A percentile compares a stretch with the other conserved stretches of the same genome.
Evolutionary conservation across 1,139 yeast species (phyloP).

Genomic region (Candida glucosophila): DNA sequence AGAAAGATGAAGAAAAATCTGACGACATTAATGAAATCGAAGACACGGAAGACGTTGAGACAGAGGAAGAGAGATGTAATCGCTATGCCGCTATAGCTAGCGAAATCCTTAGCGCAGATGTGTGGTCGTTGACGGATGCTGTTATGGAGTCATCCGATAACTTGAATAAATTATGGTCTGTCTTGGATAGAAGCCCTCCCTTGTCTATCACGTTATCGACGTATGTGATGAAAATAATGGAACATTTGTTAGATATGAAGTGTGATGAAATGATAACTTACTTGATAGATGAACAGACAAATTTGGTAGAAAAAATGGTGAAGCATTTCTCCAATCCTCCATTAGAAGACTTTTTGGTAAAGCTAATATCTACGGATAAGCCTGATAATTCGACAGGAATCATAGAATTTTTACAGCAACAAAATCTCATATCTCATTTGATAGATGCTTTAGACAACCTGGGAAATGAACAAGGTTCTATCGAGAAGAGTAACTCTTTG

Average conservation of each 20-base stretch:
- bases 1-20: conserved; percentile 9
- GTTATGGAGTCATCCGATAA: conserved; percentile 69
- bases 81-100: conserved; percentile 83
- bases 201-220: conserved; percentile 73
- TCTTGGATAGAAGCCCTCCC: conserved; percentile 51
- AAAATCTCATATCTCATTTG: conserved; percentile 50
- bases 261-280: conserved; percentile 73
- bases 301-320: conserved; percentile 60
- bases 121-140: conserved; percentile 90
- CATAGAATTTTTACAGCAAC: conserved; percentile 60
- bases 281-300: conserved; percentile 52
- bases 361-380: conserved; percentile 71
- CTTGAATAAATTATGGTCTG: conserved; percentile 67
- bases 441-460: conserved; percentile 45
- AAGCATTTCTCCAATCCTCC: conserved; percentile 80
- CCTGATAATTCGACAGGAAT: conserved; percentile 74
- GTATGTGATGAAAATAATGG: conserved; percentile 90
- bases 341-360: conserved; percentile 72
- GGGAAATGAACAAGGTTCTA: conserved; percentile 9
- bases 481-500: conserved; percentile 35
- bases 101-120: conserved; percentile 85
- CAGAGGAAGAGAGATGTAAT: conserved; percentile 45
- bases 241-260: conserved; percentile 85
- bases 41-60: conserved; percentile 24
- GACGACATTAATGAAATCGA: conserved; percentile 12